Conservation (phyloP, 2,329 filamentous ascomycete species). For the Thielaviopsis populi region DNA sequence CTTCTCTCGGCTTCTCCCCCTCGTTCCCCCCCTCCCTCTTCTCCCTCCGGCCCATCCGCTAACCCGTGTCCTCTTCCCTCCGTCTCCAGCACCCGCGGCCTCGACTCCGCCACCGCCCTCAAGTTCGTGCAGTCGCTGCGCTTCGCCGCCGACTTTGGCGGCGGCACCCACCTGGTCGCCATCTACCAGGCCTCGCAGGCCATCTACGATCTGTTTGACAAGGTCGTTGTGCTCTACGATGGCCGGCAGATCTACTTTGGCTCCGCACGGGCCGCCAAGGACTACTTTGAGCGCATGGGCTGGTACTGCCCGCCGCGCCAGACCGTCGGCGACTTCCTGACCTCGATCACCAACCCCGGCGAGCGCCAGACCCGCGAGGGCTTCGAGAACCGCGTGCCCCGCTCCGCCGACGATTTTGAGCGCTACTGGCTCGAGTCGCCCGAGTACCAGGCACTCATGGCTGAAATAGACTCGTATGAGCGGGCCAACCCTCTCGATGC, state of each 20-base stretch:
- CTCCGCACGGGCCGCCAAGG: constrained; percentile 40
- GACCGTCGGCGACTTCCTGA: constrained; percentile 55
- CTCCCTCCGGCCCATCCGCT: neutral
- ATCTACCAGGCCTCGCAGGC: constrained; percentile 58
- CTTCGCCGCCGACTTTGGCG: constrained; percentile 47
- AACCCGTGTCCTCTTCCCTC: neutral
- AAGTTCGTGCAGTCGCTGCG: constrained; percentile 57
- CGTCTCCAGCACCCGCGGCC: constrained; percentile 41
- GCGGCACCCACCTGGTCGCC: constrained; percentile 48
- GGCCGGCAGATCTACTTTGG: constrained; percentile 68
- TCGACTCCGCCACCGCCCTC: constrained; percentile 58
- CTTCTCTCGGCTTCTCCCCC: neutral
- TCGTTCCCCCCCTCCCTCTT: neutral
- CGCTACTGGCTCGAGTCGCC: constrained; percentile 31
- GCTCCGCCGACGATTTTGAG: constrained; percentile 56
- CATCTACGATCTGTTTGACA: constrained; percentile 62
- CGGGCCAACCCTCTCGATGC: constrained; percentile 30
- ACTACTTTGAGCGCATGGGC: constrained; percentile 54
- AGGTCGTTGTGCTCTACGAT: constrained; percentile 58
- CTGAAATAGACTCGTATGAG: constrained; percentile 38
- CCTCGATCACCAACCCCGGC: constrained; percentile 48
- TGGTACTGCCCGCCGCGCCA: constrained; percentile 52
- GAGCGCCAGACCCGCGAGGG: constrained; percentile 43
- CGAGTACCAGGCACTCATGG: constrained; percentile 29
- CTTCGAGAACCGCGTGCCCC: constrained; percentile 45